Conservation (phyloP, 176 grass and related monocot genomes). For the Sorghum bicolor region DNA sequence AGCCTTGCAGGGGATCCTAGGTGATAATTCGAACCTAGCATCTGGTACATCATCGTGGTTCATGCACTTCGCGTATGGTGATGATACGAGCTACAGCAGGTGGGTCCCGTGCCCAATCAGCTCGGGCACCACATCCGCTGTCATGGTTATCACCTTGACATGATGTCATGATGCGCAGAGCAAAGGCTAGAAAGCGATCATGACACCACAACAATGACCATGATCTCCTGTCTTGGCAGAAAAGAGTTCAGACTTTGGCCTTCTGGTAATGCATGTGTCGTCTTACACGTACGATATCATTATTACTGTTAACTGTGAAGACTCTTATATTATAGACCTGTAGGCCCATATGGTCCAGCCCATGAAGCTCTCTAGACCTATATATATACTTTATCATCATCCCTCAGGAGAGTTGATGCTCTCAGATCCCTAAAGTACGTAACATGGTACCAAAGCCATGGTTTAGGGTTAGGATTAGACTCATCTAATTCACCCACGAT, state of each 20-base stretch:
- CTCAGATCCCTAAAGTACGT: too few species aligned
- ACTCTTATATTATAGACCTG: too few species aligned
- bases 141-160: slow-evolving; percentile 1
- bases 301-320: too few species aligned
- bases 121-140: slow-evolving; percentile 27
- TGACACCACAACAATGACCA: background rate
- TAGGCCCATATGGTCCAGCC: too few species aligned
- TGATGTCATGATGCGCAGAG: background rate
- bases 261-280: background rate
- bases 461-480: too few species aligned
- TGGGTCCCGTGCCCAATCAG: slow-evolving; percentile 2
- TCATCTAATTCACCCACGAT: too few species aligned
- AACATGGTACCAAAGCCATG: too few species aligned
- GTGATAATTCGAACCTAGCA: background rate
- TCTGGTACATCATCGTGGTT: background rate
- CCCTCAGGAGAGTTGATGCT: too few species aligned
- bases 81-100: background rate
- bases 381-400: too few species aligned
- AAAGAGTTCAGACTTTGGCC: background rate
- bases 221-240: background rate
- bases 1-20: slow-evolving; percentile 16
- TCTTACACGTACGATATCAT: background rate
- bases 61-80: background rate
- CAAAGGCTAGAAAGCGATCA: background rate
- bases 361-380: too few species aligned